Evolutionary conservation across 176 grass and related monocot species (phyloP).

Genomic region (Poa pratensis): DNA sequence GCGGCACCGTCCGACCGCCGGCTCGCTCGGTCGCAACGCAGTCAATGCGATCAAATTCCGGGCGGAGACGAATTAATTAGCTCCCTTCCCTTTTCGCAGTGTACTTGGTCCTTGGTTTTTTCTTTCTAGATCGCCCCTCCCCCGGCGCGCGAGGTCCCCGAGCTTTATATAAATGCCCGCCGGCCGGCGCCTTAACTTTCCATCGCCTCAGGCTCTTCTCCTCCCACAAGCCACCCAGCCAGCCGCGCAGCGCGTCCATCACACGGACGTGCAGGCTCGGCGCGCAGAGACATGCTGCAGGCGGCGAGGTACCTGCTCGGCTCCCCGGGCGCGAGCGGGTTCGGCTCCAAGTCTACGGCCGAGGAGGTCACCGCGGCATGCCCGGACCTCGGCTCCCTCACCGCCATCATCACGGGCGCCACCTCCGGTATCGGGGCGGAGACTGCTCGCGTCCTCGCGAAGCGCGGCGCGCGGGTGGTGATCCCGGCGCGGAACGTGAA

Average conservation of each 20-base stretch:
- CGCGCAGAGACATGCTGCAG: slow-evolving; percentile 55
- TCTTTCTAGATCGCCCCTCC: background rate
- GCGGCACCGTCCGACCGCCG: background rate
- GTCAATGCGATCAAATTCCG: slow-evolving; percentile 30
- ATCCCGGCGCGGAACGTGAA: slow-evolving; percentile 77
- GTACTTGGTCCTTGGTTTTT: background rate
- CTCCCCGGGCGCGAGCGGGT: slow-evolving; percentile 64
- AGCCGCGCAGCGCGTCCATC: too few relatives aligned
- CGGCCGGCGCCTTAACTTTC: slow-evolving; percentile 44
- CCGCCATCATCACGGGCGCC: slow-evolving; percentile 85
- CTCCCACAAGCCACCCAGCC: too few relatives aligned
- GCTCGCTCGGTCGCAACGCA: background rate
- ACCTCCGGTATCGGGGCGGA: slow-evolving; percentile 94
- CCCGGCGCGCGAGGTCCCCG: slow-evolving; percentile 14
- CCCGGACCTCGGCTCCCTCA: slow-evolving; percentile 52
- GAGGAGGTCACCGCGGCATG: slow-evolving; percentile 60
- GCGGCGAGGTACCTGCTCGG: slow-evolving; percentile 79
- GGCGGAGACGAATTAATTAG: background rate
- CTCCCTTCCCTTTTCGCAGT: background rate
- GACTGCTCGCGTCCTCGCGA: slow-evolving; percentile 90
- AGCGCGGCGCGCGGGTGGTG: slow-evolving; percentile 77
- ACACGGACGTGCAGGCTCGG: too few relatives aligned
- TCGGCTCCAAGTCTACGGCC: slow-evolving; percentile 83
- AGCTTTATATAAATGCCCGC: slow-evolving; percentile 62
- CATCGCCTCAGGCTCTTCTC: background rate